Conservation (phyloP, 495 filamentous ascomycete species). For the Tetracladium marchalianum region DNA sequence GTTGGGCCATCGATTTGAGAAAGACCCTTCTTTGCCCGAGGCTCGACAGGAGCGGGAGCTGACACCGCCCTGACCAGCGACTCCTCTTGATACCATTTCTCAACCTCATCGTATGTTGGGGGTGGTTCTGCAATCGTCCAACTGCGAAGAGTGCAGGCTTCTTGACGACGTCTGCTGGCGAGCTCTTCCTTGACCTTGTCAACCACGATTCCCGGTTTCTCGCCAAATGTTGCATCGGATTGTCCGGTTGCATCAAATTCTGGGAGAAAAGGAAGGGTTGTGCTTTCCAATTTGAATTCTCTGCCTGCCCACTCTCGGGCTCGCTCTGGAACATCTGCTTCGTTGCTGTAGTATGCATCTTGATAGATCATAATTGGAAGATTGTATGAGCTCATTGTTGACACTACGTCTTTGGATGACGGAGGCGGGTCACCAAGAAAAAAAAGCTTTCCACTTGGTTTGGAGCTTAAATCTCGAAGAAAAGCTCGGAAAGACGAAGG, state of each 20-base stretch:
- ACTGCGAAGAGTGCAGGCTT: conserved; percentile 41
- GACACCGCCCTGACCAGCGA: neutral
- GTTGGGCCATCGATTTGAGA: conserved; percentile 89
- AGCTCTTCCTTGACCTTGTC: conserved; percentile 42
- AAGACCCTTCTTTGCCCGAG: conserved; percentile 31
- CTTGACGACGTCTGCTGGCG: conserved; percentile 36
- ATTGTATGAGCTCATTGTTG: conserved; percentile 31
- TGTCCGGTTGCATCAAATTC: conserved; percentile 61
- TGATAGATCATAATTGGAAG: conserved; percentile 61
- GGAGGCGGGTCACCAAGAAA: conserved; percentile 27
- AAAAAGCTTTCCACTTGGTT: conserved; percentile 11
- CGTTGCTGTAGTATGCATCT: conserved; percentile 80
- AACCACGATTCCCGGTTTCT: conserved; percentile 31
- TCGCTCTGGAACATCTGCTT: conserved; percentile 72
- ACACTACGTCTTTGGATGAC: conserved; percentile 26
- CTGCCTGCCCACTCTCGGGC: conserved; percentile 77
- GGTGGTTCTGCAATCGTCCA: conserved; percentile 61
- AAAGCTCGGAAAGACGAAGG: too few species aligned
- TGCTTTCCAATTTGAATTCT: conserved; percentile 73
- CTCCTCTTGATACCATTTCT: conserved; percentile 49
- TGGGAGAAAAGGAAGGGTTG: conserved; percentile 65
- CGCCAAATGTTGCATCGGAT: conserved; percentile 43
- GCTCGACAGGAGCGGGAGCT: neutral
- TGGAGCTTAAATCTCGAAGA: too few species aligned
- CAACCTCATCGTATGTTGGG: conserved; percentile 62